Evolutionary conservation across 2,329 filamentous ascomycete species (phyloP).

Genomic region (Microsporum ferrugineum): DNA sequence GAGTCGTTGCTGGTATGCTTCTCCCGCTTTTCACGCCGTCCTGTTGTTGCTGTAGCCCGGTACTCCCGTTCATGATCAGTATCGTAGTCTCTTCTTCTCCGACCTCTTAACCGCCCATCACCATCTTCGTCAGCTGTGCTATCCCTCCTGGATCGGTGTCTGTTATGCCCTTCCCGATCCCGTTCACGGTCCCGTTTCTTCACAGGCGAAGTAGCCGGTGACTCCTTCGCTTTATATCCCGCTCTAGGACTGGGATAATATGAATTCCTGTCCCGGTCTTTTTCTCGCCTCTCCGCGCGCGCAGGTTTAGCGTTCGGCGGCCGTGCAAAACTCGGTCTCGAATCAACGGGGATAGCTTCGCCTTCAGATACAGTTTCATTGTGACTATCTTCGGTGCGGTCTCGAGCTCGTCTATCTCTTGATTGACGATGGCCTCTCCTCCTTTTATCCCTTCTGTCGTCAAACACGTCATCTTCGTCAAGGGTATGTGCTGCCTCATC

Average conservation of each 20-base stretch:
- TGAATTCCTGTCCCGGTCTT: conserved; percentile 7
- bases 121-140: conserved; percentile 22
- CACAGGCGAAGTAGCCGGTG: conserved; percentile 27
- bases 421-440: not conserved
- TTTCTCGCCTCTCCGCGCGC: conserved; percentile 5
- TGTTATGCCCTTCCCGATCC: conserved; percentile 23
- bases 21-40: conserved; percentile 16
- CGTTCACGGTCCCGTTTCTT: conserved; percentile 25
- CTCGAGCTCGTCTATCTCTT: not conserved
- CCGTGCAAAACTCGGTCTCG: conserved; percentile 21
- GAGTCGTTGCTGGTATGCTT: conserved; percentile 35
- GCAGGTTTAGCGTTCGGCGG: conserved; percentile 18
- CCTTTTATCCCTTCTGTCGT: not conserved
- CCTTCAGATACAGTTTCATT: conserved; percentile 15
- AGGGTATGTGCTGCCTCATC: not conserved
- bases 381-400: conserved; percentile 11
- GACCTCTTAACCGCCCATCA: conserved; percentile 13
- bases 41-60: conserved; percentile 9
- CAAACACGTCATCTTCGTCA: conserved; percentile 3
- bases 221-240: conserved; percentile 25
- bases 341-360: conserved; percentile 19
- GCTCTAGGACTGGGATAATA: conserved; percentile 5
- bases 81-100: conserved; percentile 13
- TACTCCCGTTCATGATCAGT: not conserved
- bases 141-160: conserved; percentile 18